Evolutionary conservation across 106 monocot species (phyloP), one percentile per base, ranked within the genome.

Genomic region (Posidonia australis): DNA sequence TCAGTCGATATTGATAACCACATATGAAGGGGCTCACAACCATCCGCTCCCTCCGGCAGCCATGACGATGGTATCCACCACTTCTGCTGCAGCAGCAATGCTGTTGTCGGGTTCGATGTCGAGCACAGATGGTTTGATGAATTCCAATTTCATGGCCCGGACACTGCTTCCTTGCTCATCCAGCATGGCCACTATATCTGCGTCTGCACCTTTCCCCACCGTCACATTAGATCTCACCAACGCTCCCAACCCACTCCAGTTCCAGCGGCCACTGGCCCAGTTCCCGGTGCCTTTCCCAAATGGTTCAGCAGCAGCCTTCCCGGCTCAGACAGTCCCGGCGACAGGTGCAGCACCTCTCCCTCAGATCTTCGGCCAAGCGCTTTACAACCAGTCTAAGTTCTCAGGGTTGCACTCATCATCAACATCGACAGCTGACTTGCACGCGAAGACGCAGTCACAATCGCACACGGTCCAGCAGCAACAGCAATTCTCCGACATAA

Each of bases 181-280:
- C 1, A 89, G 63, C 86, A 79, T 93, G 79, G 93, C 93, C 10
- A 88, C 86, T 17, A 86, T 93, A 29, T 94, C 93, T 0, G 86
- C 93, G 0, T 94, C 93, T 6, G 86, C 93, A 0, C 89, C 93
- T 0, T 94, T 94, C 66, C 93, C 93, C 23, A 89, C 89, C n/a
- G 73, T 94, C 47, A 94, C 93, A 21, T 61, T 94, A 25, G 89
- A 94, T 47, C 82, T 94, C 60, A 89, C 89, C 25, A 74, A 77
- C 26, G 58, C 63, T 0, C 83, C 88, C 0, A 71, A 72, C 51
- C 73, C 72, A 1, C 54, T 66, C 5, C 68, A 44, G 30, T 66
- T 74, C 66, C 83, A 79, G 23, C 62, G 78, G 28, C 75, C 81
- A 1, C 75, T 67, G 20, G 26, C 46, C 16, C 70, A 41, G 3